Conservation (phyloP, 257 asterid genomes). For the Primulina huaijiensis region DNA sequence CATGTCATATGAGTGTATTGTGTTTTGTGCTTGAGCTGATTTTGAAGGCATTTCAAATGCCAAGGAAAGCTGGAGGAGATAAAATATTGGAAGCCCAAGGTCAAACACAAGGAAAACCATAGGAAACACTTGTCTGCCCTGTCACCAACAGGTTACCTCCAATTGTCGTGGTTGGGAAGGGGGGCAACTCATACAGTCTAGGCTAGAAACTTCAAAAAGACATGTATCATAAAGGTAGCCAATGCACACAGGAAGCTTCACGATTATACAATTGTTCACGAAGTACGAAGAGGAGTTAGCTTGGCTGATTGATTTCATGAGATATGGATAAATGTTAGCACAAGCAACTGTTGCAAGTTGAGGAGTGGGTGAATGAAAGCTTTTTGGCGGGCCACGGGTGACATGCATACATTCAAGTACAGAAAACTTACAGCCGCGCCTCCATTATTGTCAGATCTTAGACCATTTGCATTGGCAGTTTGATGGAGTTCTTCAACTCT, state of each 20-base stretch:
- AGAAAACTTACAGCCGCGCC: conserved; percentile 71
- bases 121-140: neutral
- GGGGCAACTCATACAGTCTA: neutral
- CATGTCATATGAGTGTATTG: neutral
- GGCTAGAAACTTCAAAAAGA: neutral
- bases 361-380: neutral
- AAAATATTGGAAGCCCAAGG: neutral
- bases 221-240: neutral
- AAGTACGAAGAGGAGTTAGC: neutral
- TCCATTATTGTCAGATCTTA: conserved; percentile 73
- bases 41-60: neutral
- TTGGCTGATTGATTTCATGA: conserved; percentile 7
- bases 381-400: neutral
- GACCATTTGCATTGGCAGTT: conserved; percentile 57
- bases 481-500: conserved; percentile 64
- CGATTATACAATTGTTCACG: neutral
- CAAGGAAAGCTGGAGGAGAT: neutral
- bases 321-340: conserved; percentile 1
- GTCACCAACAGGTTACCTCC: neutral
- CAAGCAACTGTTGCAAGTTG: neutral
- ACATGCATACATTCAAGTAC: conserved; percentile 22
- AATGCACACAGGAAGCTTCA: neutral
- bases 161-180: neutral
- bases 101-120: neutral
- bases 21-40: neutral